phyloP scores from a whole-genome alignment of 495 filamentous ascomycete species.

The Penicillium canescens region DNA sequence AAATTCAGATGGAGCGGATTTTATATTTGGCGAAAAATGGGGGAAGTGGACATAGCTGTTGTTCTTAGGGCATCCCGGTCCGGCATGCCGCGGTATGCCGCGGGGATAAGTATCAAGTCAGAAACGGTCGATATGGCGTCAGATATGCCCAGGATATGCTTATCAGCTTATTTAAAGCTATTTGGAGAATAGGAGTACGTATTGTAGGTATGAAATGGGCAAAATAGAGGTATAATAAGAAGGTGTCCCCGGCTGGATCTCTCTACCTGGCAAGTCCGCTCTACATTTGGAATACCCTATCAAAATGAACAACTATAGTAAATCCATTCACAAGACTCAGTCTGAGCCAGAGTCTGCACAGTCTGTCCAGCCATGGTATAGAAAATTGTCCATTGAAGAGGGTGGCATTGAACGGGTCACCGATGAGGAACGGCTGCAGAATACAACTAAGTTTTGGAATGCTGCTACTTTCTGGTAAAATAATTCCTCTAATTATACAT shows the following conservation, averaged over 20 bases:
- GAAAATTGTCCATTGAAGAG: conserved; percentile 55
- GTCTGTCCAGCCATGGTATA: conserved; percentile 5
- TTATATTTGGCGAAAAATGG: conserved; percentile 1
- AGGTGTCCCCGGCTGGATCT: background rate
- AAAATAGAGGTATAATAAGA: conserved; percentile 3
- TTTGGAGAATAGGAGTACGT: conserved; percentile 34
- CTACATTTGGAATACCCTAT: background rate
- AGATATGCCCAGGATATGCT: conserved; percentile 22
- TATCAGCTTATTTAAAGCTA: conserved; percentile 9
- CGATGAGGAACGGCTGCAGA: conserved; percentile 57
- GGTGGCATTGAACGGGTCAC: conserved; percentile 69
- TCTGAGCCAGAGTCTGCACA: background rate
- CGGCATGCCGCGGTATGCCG: conserved; percentile 33
- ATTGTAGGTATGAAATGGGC: background rate
- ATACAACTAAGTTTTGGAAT: conserved; percentile 48
- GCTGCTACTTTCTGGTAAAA: conserved; percentile 52
- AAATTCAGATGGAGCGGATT: background rate
- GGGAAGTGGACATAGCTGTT: background rate
- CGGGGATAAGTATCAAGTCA: conserved; percentile 19
- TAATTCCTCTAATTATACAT: background rate
- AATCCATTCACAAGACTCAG: background rate
- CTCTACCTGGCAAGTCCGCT: background rate
- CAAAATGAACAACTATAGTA: background rate
- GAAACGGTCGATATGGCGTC: conserved; percentile 18
- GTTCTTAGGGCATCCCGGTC: conserved; percentile 17